These are phyloP conservation scores for Sarocladium oryzae DNA, from an alignment of 2,329 filamentous ascomycete species.

Conservation along the genomic window DNA sequence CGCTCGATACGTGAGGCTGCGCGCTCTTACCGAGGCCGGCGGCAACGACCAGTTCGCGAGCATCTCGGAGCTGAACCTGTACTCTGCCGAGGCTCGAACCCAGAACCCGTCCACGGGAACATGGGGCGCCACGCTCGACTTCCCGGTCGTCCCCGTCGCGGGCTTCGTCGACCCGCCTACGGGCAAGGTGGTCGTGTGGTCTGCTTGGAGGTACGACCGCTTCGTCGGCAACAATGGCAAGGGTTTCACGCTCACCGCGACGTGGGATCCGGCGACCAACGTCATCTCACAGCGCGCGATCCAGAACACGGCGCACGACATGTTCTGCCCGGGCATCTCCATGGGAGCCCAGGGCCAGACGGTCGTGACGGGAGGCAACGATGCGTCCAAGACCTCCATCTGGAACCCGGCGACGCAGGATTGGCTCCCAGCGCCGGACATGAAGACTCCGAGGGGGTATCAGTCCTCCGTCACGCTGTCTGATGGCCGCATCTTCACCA, in stretches of 20 bases:
- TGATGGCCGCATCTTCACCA: conserved; percentile 49
- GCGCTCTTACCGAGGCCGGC: conserved; percentile 21
- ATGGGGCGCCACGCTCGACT: conserved; percentile 29
- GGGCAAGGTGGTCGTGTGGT: conserved; percentile 21
- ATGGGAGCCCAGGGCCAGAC: conserved; percentile 41
- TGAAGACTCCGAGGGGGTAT: conserved; percentile 45
- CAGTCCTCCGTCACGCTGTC: conserved; percentile 44
- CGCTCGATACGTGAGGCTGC: conserved; percentile 24
- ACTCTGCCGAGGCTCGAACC: conserved; percentile 17
- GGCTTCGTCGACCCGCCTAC: conserved; percentile 20
- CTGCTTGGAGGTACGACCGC: conserved; percentile 13
- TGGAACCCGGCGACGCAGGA: conserved; percentile 31
- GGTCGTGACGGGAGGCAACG: conserved; percentile 47
- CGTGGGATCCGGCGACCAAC: conserved; percentile 14
- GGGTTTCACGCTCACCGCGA: conserved; percentile 6
- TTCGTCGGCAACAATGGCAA: background rate
- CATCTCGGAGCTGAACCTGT: conserved; percentile 26
- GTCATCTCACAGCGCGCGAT: conserved; percentile 23
- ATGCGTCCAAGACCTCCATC: conserved; percentile 40
- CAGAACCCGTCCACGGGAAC: conserved; percentile 19
- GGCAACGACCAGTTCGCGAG: conserved; percentile 24
- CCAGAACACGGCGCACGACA: conserved; percentile 41
- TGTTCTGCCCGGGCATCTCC: conserved; percentile 52
- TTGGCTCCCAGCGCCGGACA: conserved; percentile 33
- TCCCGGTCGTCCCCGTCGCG: conserved; percentile 29